Evolutionary conservation across 352 stramenopile species (phyloP), one percentile per base, ranked within the genome.

Genomic region (Globisporangium perplexum): DNA sequence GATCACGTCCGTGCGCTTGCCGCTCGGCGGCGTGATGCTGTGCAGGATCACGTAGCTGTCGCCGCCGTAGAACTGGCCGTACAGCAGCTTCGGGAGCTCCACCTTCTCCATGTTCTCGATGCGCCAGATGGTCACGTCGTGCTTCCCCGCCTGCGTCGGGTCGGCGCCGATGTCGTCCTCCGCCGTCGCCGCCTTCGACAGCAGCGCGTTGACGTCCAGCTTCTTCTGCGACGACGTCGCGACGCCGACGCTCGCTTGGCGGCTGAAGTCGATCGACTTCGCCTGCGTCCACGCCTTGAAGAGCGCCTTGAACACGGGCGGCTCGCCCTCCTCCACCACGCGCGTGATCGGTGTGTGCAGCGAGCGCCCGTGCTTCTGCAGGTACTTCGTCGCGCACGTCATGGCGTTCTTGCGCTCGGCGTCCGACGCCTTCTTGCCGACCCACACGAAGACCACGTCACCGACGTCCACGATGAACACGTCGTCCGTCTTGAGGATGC

Each of bases 21-120:
- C 77, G 43, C 61, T 85, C 23, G 71, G 63, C 24, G 75, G 63
- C 53, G 66, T 88, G 20, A 86, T 81, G 22, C 81, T 88, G 53
- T 96, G 72, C 26, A 98, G 69, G 23, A 98, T 57, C 62, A 99
- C 91, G 77, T 99, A 99, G 58, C 86, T 97, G 71, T 99, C 96
- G 31, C 95, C 96, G 49, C 77, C 77, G 65, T 96, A 96, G 66
- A 99, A 98, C 45, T 90, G 79, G 18, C 96, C 96, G 58, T 97
- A 89, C 22, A 77, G 69, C 33, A 79, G 61, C 47, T 78, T 53
- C n/a, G 78, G 78, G 41, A 95, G 67, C 36, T 89, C 70, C 15
- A 88, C 88, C 60, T 93, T 96, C 22, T 93, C 83, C 52, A 97
- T 76, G 67, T 96, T 67, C 65, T 97, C 88, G 49, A 98, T 90